Evolutionary conservation across 306 rosid genomes (phyloP), one percentile per base, ranked within the genome.

Genomic region (Gillenia trifoliata): DNA sequence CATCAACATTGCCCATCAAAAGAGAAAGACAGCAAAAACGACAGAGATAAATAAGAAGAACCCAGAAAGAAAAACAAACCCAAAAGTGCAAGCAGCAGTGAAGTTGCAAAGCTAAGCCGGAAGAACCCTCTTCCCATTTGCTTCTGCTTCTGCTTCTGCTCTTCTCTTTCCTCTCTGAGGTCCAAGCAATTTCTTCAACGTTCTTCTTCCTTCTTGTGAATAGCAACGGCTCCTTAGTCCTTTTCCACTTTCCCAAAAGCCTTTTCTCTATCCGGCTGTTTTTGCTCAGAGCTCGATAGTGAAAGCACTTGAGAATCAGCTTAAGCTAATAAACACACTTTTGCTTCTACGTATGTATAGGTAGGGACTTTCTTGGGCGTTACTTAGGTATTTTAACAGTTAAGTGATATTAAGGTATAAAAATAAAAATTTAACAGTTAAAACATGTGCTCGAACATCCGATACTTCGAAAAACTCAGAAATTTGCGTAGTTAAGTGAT

Each of bases 11-110:
- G 28, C 68, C n/a, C 8, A 31, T 13, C 9, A 54, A 34, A 52
- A 69, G 34, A 11, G 25, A 70, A 41, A 59, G 15, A 23, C 16
- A 50, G 66, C 22, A 59, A 43, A 25, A 47, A 8, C 55, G 6
- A 61, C 22, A 36, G 61, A 54, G 30, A 63, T 8, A 8, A 31
- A 45, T 60, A 59, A 34, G 68, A 62, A 70, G 78, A 77, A 70
- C 45, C 57, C 71, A 68, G 66, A 71, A 65, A 66, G 74, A 64
- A 28, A 80, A 31, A 90, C 90, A 52, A 77, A 94, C 99, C 99
- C 69, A 90, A 76, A 76, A 92, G 89, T 29, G 83, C 13, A 36
- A 90, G 77, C 79, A 87, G 65, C 78, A 88, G 77, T 38, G 88
- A 85, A 31, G 82, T 41, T 34, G 82, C 85, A 64, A 78, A 73